Percentiles rank a stretch among this genome's conserved stretches.
Conservation (phyloP, 2,329 filamentous ascomycete genomes). For the Basipetospora chlamydospora region DNA sequence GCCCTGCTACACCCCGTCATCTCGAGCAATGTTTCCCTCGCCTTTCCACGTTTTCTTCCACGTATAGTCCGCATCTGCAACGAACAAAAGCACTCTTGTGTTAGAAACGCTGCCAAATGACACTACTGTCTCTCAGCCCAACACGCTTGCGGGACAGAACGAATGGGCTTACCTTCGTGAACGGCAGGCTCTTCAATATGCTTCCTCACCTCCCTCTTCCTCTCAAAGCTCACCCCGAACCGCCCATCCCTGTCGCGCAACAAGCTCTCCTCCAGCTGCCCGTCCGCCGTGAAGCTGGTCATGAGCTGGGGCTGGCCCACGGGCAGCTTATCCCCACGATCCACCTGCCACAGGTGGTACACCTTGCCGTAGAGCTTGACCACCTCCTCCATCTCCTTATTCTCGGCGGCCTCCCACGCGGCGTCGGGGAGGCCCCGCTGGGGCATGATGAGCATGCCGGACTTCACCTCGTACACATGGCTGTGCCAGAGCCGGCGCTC, state of each 20-base stretch:
- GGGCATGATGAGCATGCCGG: conserved; percentile 69
- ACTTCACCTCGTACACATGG: conserved; percentile 60
- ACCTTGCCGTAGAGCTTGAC: conserved; percentile 67
- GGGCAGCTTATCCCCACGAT: conserved; percentile 48
- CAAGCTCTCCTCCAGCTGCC: conserved; percentile 32
- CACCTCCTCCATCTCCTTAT: conserved; percentile 65
- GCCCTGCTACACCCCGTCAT: too few species aligned
- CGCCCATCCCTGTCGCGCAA: conserved; percentile 29
- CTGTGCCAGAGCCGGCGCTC: conserved; percentile 72
- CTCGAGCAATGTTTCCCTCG: too few species aligned
- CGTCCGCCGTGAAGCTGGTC: conserved; percentile 35
- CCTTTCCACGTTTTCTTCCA: conserved; percentile 10
- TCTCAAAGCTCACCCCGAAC: conserved; percentile 28
- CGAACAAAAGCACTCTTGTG: too few species aligned
- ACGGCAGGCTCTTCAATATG: conserved; percentile 25
- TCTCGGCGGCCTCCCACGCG: conserved; percentile 65
- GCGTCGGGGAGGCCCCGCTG: conserved; percentile 41
- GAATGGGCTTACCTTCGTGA: conserved; percentile 21
- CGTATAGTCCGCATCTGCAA: conserved; percentile 9
- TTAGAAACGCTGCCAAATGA: not conserved
- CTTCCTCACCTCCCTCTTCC: conserved; percentile 29
- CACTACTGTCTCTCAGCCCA: too few species aligned
- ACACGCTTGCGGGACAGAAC: too few species aligned
- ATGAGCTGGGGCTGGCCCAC: conserved; percentile 38
- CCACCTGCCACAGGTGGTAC: conserved; percentile 78